Evolutionary conservation across 768 basidiomycete genomes (phyloP).

Genomic region (Fibroporia radiculosa): DNA sequence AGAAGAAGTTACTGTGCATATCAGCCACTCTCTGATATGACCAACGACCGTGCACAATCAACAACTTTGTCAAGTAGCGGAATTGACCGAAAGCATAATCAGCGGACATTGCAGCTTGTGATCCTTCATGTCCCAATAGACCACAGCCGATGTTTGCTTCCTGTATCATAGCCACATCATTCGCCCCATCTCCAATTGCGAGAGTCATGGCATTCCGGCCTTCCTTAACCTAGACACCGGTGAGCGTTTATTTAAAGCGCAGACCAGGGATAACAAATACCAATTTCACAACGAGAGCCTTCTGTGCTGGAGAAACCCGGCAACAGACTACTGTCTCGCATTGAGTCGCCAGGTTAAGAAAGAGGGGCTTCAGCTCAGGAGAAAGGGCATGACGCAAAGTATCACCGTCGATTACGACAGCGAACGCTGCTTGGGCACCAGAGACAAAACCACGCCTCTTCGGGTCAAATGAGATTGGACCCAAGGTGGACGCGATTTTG

Average conservation of each 20-base stretch:
- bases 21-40: conserved; percentile 94
- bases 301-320: conserved; percentile 95
- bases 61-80: conserved; percentile 82
- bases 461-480: conserved; percentile 60
- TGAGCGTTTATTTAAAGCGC: too few relatives aligned
- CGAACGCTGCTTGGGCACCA: conserved; percentile 69
- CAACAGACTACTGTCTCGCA: conserved; percentile 99
- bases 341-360: conserved; percentile 89
- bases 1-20: conserved; percentile 98
- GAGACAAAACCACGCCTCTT: conserved; percentile 58
- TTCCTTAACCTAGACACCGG: conserved; percentile 81
- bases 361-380: conserved; percentile 71
- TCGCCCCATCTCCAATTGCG: conserved; percentile 95
- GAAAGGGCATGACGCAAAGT: conserved; percentile 78
- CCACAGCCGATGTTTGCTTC: conserved; percentile 98
- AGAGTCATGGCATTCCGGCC: conserved; percentile 94
- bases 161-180: conserved; percentile 99
- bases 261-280: too few relatives aligned
- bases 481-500: conserved; percentile 84
- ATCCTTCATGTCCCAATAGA: conserved; percentile 88
- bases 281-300: conserved; percentile 92
- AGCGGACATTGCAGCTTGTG: conserved; percentile 98
- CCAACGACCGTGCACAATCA: conserved; percentile 95
- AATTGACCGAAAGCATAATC: conserved; percentile 99
- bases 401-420: conserved; percentile 95